Conservation (phyloP, 371 early-diverging fungal genomes). For the Actinomucor elegans region DNA sequence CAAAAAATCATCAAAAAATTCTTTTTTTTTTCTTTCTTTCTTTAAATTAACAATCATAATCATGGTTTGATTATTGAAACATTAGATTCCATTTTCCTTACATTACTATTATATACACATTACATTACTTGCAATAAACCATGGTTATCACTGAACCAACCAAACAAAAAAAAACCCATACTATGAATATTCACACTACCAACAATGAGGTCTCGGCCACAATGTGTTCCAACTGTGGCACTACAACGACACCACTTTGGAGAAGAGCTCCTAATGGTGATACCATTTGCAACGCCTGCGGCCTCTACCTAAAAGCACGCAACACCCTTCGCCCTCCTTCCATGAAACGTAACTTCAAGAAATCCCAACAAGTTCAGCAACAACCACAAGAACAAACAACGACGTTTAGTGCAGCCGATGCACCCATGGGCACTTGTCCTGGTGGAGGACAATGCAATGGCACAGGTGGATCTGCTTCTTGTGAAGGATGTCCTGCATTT, state of each 20-base stretch:
- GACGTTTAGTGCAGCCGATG: conserved; percentile 6
- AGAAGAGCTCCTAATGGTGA: conserved; percentile 81
- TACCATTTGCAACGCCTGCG: conserved; percentile 91
- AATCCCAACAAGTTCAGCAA: conserved; percentile 5
- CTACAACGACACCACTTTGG: conserved; percentile 91
- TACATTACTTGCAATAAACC: background rate
- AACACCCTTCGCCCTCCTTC: conserved; percentile 47
- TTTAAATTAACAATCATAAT: no score
- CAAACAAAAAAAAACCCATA: background rate
- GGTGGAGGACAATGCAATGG: conserved; percentile 83
- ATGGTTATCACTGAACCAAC: background rate
- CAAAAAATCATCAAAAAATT: background rate
- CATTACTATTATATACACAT: background rate
- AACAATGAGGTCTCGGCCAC: conserved; percentile 29
- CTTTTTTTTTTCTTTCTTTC: background rate
- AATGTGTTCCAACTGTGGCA: conserved; percentile 82
- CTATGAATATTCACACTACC: no score
- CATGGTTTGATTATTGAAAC: no score
- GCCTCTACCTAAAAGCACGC: conserved; percentile 63
- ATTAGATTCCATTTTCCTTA: no score
- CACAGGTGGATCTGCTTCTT: conserved; percentile 70
- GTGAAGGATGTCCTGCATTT: conserved; percentile 78
- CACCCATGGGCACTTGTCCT: conserved; percentile 62
- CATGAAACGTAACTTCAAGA: conserved; percentile 44
- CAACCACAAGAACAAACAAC: conserved; percentile 8